phyloP scores from a whole-genome alignment of 73 alveolate genomes.

The Paramecium sexaurelia region DNA sequence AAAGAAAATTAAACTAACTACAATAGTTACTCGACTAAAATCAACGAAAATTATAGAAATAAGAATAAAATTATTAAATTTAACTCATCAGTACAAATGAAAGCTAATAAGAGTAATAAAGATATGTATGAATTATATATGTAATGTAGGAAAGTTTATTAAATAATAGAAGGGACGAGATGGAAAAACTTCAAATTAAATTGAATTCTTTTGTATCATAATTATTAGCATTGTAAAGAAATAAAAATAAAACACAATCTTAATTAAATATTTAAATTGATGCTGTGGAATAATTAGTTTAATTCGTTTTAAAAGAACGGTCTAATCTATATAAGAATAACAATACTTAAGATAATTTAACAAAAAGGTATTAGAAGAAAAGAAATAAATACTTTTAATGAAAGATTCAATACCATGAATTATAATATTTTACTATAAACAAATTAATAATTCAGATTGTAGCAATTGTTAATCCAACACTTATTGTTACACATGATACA shows the following conservation, averaged over 20 bases:
- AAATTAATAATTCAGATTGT: background rate
- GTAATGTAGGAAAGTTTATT: background rate
- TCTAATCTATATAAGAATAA: background rate
- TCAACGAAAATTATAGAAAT: background rate
- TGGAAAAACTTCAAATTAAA: background rate
- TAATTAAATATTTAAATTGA: background rate
- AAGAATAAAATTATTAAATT: background rate
- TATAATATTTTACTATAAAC: background rate
- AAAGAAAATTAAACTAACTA: background rate
- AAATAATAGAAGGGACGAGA: background rate
- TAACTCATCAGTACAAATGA: background rate
- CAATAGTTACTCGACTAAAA: background rate
- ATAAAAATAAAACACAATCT: background rate
- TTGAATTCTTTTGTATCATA: background rate
- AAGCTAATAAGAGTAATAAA: background rate
- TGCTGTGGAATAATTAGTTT: background rate
- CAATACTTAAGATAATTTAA: background rate
- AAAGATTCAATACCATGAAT: background rate
- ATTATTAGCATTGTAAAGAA: background rate
- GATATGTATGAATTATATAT: background rate
- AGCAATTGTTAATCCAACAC: constrained; percentile 35
- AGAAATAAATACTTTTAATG: background rate
- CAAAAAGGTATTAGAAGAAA: background rate
- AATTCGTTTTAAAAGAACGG: background rate
- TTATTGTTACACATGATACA: constrained; percentile 28